Conservation (phyloP, 2,329 filamentous ascomycete genomes). For the Claviceps sp. region DNA sequence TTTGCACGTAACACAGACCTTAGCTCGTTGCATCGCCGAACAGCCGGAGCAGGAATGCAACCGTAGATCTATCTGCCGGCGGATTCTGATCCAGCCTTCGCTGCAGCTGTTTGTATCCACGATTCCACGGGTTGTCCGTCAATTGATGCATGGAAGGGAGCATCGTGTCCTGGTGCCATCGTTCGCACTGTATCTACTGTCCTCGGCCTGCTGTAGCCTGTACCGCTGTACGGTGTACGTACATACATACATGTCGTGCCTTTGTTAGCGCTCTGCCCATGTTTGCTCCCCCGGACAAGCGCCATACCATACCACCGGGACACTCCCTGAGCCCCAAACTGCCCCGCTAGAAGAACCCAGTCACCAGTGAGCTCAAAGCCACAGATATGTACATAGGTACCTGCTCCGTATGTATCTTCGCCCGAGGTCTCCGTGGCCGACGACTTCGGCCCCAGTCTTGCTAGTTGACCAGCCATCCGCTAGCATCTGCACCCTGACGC, state of each 20-base stretch:
- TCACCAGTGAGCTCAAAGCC: neutral
- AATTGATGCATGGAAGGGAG: neutral
- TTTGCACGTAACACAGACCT: neutral
- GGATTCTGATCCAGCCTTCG: neutral
- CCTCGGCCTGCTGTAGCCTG: too few species aligned
- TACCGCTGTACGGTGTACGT: too few species aligned
- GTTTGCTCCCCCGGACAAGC: neutral
- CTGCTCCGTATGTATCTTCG: neutral
- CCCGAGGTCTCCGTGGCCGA: neutral
- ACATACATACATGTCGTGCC: neutral
- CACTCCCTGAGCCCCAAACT: neutral
- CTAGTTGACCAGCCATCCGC: neutral
- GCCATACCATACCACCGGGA: neutral
- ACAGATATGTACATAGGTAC: neutral
- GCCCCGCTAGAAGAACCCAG: neutral
- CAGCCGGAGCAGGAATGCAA: neutral
- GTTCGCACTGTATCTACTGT: neutral
- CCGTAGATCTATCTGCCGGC: constrained; percentile 4
- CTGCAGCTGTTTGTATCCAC: neutral
- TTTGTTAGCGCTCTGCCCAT: neutral
- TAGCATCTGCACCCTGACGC: neutral
- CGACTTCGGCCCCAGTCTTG: neutral
- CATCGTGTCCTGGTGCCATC: neutral
- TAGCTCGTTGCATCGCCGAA: neutral
- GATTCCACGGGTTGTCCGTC: neutral